Evolutionary conservation across 2,329 filamentous ascomycete genomes (phyloP), one percentile per base, ranked within the genome.

Genomic region (Blumeriella jaapii): DNA sequence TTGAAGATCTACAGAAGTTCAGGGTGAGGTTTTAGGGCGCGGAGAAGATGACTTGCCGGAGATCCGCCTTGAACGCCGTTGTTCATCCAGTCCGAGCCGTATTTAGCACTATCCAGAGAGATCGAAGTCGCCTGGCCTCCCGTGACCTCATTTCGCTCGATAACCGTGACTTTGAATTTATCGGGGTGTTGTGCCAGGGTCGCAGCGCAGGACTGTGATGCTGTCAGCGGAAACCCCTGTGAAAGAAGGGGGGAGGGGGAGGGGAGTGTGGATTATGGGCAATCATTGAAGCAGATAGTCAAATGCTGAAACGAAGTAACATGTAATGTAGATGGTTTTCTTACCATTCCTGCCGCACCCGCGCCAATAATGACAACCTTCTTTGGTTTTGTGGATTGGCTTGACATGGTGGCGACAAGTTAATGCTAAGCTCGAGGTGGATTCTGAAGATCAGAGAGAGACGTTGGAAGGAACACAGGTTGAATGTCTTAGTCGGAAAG

Each of bases 171-270:
- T 27, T 74, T 67, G 58, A 78, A 82, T 43, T 68, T 69, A 23
- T 78, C 68, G 1, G 71, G 71, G 43, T 82, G 74, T 30, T 78
- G 68, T 29, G 74, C 67, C 17, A 82, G 64, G 18, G 78, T 77
- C 18, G 76, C 67, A 8, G 78, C 77, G 53, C 76, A 81, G 36
- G 73, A 72, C 75, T 68, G 34, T n/a, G n/a, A n/a, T n/a, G n/a
- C n/a, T n/a, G n/a, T n/a, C n/a, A n/a, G n/a, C n/a, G n/a, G n/a
- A n/a, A n/a, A n/a, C n/a, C n/a, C n/a, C n/a, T n/a, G n/a, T n/a
- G n/a, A n/a, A n/a, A n/a, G n/a, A n/a, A n/a, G n/a, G n/a, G n/a
- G n/a, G n/a, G n/a, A n/a, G n/a, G n/a, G n/a, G n/a, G n/a, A n/a
- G n/a, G n/a, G n/a, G n/a, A n/a, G n/a, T n/a, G n/a, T n/a, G n/a